phyloP scores from a whole-genome alignment of 345 rosid genomes.

The Zanthoxylum bungeanum region DNA sequence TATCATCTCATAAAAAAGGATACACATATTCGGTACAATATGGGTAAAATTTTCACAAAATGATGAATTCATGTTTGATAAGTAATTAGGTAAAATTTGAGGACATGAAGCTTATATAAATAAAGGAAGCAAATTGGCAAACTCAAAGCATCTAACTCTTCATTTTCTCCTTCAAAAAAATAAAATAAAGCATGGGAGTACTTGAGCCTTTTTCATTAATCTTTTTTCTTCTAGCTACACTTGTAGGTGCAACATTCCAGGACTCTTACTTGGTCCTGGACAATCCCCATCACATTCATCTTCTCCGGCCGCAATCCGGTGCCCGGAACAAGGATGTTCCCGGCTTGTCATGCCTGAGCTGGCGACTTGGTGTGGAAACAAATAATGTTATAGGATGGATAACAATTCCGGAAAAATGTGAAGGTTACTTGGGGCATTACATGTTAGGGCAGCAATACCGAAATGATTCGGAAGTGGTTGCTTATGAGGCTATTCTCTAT shows the following conservation, averaged over 20 bases:
- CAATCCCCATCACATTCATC: constrained; percentile 31
- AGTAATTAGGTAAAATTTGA: no score
- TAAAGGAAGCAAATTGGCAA: no score
- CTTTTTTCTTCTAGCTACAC: constrained; percentile 10
- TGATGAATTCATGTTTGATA: no score
- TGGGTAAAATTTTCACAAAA: no score
- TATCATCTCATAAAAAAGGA: no score
- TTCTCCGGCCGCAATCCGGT: constrained; percentile 37
- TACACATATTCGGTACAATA: no score
- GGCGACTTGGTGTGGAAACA: constrained; percentile 66
- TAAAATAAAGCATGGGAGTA: no score
- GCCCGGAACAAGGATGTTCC: constrained; percentile 4
- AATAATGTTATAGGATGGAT: constrained; percentile 43
- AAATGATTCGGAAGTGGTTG: constrained; percentile 38
- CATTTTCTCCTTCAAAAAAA: no score
- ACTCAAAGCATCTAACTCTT: no score
- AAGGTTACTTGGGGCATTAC: constrained; percentile 49
- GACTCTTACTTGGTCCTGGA: not conserved
- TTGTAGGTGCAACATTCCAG: constrained; percentile 8
- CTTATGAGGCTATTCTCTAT: constrained; percentile 32
- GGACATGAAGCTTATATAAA: no score
- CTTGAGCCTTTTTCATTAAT: not conserved
- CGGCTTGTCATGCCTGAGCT: constrained; percentile 47
- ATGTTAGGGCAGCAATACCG: constrained; percentile 44
- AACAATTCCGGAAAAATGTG: constrained; percentile 45